Evolutionary conservation across 225 moss, liverwort and hornwort species (phyloP), one percentile per base, ranked within the genome.

Genomic region (Sphagnum contortum): DNA sequence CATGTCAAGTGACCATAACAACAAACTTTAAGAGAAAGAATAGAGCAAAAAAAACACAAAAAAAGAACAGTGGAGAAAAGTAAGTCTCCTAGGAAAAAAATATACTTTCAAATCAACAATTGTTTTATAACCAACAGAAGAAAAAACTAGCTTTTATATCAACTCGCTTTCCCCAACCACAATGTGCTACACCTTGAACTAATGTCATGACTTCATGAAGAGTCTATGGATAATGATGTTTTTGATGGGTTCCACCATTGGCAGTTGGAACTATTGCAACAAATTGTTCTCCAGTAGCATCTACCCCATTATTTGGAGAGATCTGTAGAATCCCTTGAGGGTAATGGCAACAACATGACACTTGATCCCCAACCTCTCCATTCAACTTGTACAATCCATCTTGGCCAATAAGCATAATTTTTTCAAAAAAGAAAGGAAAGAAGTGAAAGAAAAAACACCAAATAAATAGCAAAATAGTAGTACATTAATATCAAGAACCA

Each of bases 131-230:
- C 88, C 88, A 57, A 88, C 86, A 63, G 86, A 80, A 61, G 91
- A 80, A 71, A 95, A 95, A 44, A 87, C 86, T 57, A 95, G 89
- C 76, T 95, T 95, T 72, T 92, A 95, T 92, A 72, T 95, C 91
- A 60, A 91, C 91, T 89, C 95, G 91, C 70, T 95, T 95, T 47
- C 95, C 95, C 77, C 91, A 91, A 68, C 95, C 95, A 86, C 95
- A 95, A 54, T 88, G 86, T 48, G 91, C 86, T 49, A 95, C 95
- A 72, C 91, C 95, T 82, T 95, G 91, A 50, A 95, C 95, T 65
- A 95, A 78, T 52, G 89, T 90, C 84, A 92, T 88, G 71, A 95
- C 95, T 83, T 95, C 95, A 64, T 89, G 86, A 68, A 91, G 73
- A 74, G 95, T 95, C 95, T 91, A 95, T 9, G 91, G 95, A 56